Conservation (phyloP, 164 flowering plant genomes). For the Magnolia kwangsiensis region DNA sequence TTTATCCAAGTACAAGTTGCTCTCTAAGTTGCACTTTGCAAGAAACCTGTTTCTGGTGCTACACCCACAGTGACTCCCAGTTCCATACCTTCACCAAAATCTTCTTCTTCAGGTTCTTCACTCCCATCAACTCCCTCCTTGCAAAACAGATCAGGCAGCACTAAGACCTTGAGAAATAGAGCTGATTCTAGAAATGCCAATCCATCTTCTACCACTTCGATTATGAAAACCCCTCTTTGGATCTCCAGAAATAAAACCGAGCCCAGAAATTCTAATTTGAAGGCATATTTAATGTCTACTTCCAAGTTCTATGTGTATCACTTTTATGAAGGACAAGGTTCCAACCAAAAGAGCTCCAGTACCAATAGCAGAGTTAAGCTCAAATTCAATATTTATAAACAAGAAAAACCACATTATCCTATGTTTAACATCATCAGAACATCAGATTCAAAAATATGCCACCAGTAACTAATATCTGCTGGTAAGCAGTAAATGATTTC, state of each 20-base stretch:
- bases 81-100: conserved; percentile 30
- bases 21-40: conserved; percentile 18
- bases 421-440: no score
- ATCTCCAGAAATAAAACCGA: conserved; percentile 3
- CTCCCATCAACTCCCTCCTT: conserved; percentile 41
- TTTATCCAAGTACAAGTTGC: background rate
- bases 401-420: no score
- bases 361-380: no score
- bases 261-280: background rate
- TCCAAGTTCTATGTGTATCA: background rate
- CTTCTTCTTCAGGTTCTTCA: conserved; percentile 34
- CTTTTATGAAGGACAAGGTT: no score
- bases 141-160: conserved; percentile 40
- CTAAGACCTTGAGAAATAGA: conserved; percentile 29
- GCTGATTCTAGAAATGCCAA: conserved; percentile 14
- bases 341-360: no score
- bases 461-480: no score
- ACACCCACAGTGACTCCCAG: conserved; percentile 30
- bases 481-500: no score
- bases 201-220: conserved; percentile 1
- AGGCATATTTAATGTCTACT: background rate
- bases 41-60: conserved; percentile 22
- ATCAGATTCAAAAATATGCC: no score
- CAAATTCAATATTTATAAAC: no score
- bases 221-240: conserved; percentile 4